These are phyloP conservation scores for Fraxinus sp. DNA, from an alignment of 305 asterid genomes.

Conservation along the genomic window DNA sequence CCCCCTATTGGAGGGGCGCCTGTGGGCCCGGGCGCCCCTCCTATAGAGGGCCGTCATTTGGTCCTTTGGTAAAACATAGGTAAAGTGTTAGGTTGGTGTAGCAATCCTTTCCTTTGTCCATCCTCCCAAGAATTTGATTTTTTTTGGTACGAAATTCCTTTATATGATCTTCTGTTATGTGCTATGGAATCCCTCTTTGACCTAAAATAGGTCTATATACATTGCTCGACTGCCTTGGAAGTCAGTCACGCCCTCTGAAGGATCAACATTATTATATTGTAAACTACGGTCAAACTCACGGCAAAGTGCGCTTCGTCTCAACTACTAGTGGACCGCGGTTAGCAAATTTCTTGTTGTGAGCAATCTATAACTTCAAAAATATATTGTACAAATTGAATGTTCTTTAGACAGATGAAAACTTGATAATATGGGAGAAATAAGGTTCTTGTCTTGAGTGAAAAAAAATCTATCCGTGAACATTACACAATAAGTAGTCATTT, in stretches of 20 bases:
- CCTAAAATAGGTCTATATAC: background rate
- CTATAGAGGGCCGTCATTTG: no score
- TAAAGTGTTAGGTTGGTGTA: no score
- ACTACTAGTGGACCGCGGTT: background rate
- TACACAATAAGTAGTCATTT: background rate
- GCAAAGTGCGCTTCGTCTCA: no score
- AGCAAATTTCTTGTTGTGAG: background rate
- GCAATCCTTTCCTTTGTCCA: background rate
- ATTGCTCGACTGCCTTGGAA: background rate
- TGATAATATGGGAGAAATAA: background rate
- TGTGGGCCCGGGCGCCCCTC: no score
- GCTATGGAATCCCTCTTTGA: background rate
- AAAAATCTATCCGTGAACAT: background rate
- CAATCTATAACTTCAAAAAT: background rate
- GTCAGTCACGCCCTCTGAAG: background rate
- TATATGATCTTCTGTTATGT: background rate
- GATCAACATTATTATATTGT: background rate
- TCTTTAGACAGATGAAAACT: background rate
- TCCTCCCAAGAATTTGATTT: background rate
- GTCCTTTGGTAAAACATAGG: no score
- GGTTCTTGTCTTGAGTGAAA: background rate
- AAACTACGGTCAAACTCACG: background rate
- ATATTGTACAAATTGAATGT: background rate
- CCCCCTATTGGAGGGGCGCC: no score
- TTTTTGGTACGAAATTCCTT: background rate